Evolutionary conservation across 2,329 filamentous ascomycete genomes (phyloP).

Genomic region (Chrysoporthe cubensis): DNA sequence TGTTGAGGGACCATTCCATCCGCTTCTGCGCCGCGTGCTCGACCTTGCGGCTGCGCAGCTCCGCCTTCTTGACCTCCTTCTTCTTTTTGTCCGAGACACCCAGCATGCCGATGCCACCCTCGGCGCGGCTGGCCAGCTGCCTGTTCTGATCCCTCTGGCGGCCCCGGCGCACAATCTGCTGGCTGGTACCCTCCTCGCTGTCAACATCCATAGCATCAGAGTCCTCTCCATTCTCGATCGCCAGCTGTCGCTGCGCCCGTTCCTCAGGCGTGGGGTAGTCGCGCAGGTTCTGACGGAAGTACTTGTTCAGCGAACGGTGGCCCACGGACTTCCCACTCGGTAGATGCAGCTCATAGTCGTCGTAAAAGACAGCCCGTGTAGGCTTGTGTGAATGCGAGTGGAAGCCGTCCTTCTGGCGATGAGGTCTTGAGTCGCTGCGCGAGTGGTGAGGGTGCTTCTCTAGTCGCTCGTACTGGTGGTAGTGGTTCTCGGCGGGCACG

Average conservation of each 20-base stretch:
- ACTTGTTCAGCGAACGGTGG: slow-evolving; percentile 83
- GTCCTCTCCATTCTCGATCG: slow-evolving; percentile 53
- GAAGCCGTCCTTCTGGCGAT: slow-evolving; percentile 76
- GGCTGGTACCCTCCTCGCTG: slow-evolving; percentile 39
- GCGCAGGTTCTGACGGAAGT: slow-evolving; percentile 91
- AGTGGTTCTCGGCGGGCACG: slow-evolving; percentile 74
- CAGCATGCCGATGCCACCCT: slow-evolving; percentile 76
- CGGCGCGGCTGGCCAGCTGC: slow-evolving; percentile 67
- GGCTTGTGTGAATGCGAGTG: slow-evolving; percentile 83
- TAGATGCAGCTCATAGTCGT: slow-evolving; percentile 92
- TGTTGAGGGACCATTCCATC: slow-evolving; percentile 73
- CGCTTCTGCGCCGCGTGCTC: slow-evolving; percentile 64
- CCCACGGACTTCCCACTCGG: slow-evolving; percentile 88
- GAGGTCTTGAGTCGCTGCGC: slow-evolving; percentile 69
- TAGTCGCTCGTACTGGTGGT: slow-evolving; percentile 73
- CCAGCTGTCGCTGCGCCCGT: slow-evolving; percentile 64
- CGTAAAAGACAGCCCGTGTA: slow-evolving; percentile 78
- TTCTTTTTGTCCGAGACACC: slow-evolving; percentile 79
- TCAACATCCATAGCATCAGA: slow-evolving; percentile 47
- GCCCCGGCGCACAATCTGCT: slow-evolving; percentile 40
- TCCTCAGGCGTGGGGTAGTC: slow-evolving; percentile 81
- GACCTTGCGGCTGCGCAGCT: slow-evolving; percentile 70
- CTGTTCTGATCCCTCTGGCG: slow-evolving; percentile 50
- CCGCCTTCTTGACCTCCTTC: slow-evolving; percentile 65
- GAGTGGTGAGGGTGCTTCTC: slow-evolving; percentile 77